A percentile compares a stretch with the other conserved stretches of the same genome.
Evolutionary conservation across 371 early-diverging fungal species (phyloP).

Genomic region (Saksenaea oblongispora): DNA sequence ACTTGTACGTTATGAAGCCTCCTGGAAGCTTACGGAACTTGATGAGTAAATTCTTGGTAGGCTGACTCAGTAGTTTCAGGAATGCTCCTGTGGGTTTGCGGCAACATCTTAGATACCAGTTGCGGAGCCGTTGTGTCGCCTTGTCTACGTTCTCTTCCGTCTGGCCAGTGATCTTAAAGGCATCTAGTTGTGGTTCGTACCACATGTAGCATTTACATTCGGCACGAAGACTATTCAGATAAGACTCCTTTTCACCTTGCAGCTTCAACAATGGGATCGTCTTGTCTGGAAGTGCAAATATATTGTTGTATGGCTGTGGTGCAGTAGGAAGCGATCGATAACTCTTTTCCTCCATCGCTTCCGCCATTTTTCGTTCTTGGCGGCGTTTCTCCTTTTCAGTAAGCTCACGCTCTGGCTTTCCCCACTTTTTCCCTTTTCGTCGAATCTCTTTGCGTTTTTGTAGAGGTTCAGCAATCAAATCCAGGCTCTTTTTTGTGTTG

Average conservation of each 20-base stretch:
- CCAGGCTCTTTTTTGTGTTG: constrained; percentile 29
- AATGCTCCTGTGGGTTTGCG: constrained; percentile 17
- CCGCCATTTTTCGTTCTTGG: constrained; percentile 26
- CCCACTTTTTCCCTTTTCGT: constrained; percentile 45
- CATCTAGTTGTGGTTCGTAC: constrained; percentile 19
- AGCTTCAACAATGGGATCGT: constrained; percentile 18
- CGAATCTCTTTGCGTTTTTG: neutral
- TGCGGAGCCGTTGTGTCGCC: constrained; percentile 36
- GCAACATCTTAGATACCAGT: constrained; percentile 34
- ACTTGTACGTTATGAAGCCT: constrained; percentile 19
- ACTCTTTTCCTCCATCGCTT: constrained; percentile 25
- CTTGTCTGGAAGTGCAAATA: constrained; percentile 29
- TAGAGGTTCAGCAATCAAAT: constrained; percentile 13
- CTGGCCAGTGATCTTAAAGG: constrained; percentile 18
- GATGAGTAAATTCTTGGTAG: constrained; percentile 16
- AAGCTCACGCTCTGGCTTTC: constrained; percentile 40
- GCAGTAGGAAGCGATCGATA: constrained; percentile 30
- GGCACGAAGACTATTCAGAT: constrained; percentile 37
- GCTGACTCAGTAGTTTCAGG: constrained; percentile 32
- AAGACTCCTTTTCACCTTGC: constrained; percentile 33
- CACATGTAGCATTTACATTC: constrained; percentile 39
- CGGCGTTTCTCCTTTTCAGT: constrained; percentile 33
- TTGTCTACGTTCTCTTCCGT: constrained; percentile 18
- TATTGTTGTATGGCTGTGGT: constrained; percentile 23
- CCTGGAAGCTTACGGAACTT: constrained; percentile 21